These are phyloP conservation scores for Kwoniella newhampshirensis DNA, from an alignment of 768 basidiomycete species.

Conservation along the genomic window DNA sequence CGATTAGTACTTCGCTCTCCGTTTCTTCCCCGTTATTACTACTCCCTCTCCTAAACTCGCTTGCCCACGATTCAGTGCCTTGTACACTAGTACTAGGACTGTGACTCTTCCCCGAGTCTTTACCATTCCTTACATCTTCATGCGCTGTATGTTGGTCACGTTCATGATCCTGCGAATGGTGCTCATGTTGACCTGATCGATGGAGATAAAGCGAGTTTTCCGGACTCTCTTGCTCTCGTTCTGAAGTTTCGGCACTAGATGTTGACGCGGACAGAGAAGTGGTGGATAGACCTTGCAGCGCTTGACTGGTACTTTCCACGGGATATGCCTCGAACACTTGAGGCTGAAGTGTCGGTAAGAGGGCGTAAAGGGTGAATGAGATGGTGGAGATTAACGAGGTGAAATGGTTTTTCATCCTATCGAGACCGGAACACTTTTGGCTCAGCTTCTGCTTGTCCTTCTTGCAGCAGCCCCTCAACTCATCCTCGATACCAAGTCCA, in stretches of 20 bases:
- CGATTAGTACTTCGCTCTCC: conserved; percentile 16
- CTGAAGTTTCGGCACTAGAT: not conserved
- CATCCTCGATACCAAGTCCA: too few species aligned
- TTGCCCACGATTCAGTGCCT: conserved; percentile 33
- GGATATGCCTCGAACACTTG: conserved; percentile 41
- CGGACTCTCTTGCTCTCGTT: conserved; percentile 8
- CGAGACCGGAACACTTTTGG: too few species aligned
- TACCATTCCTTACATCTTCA: too few species aligned
- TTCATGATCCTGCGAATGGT: too few species aligned
- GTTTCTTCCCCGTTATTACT: conserved; percentile 8
- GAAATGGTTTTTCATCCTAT: conserved; percentile 46
- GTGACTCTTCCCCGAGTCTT: conserved; percentile 10
- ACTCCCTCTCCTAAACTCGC: conserved; percentile 29
- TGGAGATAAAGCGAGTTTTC: conserved; percentile 13
- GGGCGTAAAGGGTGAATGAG: conserved; percentile 52
- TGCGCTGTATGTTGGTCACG: too few species aligned
- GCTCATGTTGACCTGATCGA: too few species aligned
- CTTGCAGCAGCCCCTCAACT: too few species aligned
- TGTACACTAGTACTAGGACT: conserved; percentile 4
- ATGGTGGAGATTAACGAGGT: conserved; percentile 47
- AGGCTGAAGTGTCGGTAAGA: conserved; percentile 47
- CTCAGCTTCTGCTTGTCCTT: too few species aligned
- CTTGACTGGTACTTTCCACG: conserved; percentile 42
- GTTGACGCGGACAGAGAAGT: conserved; percentile 1
- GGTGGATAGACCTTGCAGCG: conserved; percentile 33